A percentile compares a stretch with the other conserved stretches of the same genome.
Evolutionary conservation across 805 yeast species (phyloP).

Genomic region (Isabelozyma heimii): DNA sequence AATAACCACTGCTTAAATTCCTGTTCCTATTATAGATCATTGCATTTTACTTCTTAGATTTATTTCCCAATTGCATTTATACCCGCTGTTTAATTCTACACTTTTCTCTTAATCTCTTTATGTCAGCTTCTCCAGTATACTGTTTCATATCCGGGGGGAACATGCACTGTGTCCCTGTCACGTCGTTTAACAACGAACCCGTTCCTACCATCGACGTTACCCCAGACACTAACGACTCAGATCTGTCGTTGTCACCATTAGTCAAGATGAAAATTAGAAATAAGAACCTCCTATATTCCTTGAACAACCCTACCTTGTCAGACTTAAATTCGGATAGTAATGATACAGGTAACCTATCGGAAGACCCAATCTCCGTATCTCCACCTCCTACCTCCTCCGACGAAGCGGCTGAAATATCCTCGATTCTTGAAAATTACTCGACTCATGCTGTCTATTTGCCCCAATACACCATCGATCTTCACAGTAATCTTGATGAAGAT

Average conservation of each 20-base stretch:
- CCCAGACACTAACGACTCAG: not conserved
- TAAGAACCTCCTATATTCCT: slow-evolving; percentile 30
- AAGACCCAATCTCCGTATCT: slow-evolving; percentile 5
- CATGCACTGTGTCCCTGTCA: slow-evolving; percentile 25
- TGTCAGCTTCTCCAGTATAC: slow-evolving; percentile 16
- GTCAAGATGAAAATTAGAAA: slow-evolving; percentile 9
- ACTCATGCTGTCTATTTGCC: slow-evolving; percentile 53
- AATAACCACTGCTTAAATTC: no score
- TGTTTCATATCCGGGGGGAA: slow-evolving; percentile 24
- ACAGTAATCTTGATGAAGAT: slow-evolving; percentile 30
- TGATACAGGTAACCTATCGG: not conserved
- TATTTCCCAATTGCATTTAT: not conserved
- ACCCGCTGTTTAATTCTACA: not conserved
- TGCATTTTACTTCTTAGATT: not conserved
- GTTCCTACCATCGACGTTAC: slow-evolving; percentile 3
- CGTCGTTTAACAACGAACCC: slow-evolving; percentile 9
- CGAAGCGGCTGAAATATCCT: not conserved
- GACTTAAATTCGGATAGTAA: slow-evolving; percentile 24
- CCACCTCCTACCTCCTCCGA: not conserved
- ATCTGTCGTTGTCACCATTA: not conserved
- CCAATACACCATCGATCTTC: slow-evolving; percentile 36
- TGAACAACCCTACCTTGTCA: slow-evolving; percentile 36
- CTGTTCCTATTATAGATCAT: not conserved
- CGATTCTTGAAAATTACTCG: slow-evolving; percentile 22
- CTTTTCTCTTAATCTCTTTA: not conserved